phyloP scores from a whole-genome alignment of 2,329 filamentous ascomycete genomes.

The Claviceps pusilla region DNA sequence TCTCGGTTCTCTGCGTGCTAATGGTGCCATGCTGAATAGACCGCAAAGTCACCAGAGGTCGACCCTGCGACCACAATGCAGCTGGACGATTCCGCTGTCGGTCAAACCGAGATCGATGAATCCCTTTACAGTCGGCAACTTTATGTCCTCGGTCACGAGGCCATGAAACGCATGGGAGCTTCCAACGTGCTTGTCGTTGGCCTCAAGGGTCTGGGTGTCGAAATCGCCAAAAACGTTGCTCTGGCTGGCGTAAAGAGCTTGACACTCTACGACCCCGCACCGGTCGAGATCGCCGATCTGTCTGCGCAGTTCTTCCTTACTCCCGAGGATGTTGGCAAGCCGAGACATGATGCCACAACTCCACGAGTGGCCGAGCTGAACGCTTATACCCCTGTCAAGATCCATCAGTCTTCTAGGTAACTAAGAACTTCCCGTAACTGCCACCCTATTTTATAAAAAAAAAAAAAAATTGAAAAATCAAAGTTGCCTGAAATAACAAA shows the following conservation, averaged over 20 bases:
- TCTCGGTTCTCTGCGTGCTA: conserved; percentile 3
- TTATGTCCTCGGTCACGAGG: conserved; percentile 57
- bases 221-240: conserved; percentile 97
- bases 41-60: conserved; percentile 39
- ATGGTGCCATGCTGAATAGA: conserved; percentile 19
- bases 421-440: conserved; percentile 16
- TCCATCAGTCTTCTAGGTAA: conserved; percentile 49
- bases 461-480: too few species aligned
- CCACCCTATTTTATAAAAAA: too few species aligned
- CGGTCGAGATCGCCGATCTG: conserved; percentile 71
- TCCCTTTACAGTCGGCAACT: conserved; percentile 61
- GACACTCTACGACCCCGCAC: conserved; percentile 79
- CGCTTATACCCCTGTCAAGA: conserved; percentile 79
- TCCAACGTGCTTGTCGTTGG: conserved; percentile 89
- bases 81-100: conserved; percentile 45
- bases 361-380: conserved; percentile 90
- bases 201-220: conserved; percentile 84
- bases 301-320: conserved; percentile 96
- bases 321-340: conserved; percentile 77
- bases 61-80: conserved; percentile 51
- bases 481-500: neutral
- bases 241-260: conserved; percentile 96
- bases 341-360: conserved; percentile 71
- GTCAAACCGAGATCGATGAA: conserved; percentile 50
- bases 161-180: conserved; percentile 98